These are phyloP conservation scores for Globisporangium orthogonon DNA, from an alignment of 352 stramenopile genomes.

Conservation along the genomic window DNA sequence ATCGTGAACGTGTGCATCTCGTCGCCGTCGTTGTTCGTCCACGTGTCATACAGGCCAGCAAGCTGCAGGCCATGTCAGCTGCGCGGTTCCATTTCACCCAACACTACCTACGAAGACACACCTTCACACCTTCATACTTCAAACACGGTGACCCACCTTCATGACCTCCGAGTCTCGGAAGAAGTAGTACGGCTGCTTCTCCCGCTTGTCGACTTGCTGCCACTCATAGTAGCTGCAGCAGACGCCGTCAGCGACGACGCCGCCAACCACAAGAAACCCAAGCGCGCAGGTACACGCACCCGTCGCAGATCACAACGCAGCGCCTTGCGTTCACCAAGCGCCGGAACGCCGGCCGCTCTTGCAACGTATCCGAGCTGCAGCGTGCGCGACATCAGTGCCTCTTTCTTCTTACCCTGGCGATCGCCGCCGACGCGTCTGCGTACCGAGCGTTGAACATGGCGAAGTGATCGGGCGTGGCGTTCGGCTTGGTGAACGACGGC, in stretches of 20 bases:
- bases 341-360: slow-evolving; percentile 66
- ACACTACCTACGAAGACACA: too few relatives aligned
- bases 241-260: background rate
- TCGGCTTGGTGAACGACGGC: slow-evolving; percentile 76
- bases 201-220: slow-evolving; percentile 79
- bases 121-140: too few relatives aligned
- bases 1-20: slow-evolving; percentile 83
- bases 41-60: slow-evolving; percentile 84
- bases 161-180: slow-evolving; percentile 34
- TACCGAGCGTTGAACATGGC: slow-evolving; percentile 86
- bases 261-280: background rate
- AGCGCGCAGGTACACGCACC: slow-evolving; percentile 16
- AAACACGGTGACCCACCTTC: slow-evolving; percentile 28
- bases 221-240: slow-evolving; percentile 84
- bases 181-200: slow-evolving; percentile 90
- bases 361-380: slow-evolving; percentile 57
- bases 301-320: slow-evolving; percentile 83
- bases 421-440: background rate
- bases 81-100: background rate
- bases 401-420: background rate
- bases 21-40: slow-evolving; percentile 56
- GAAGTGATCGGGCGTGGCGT: slow-evolving; percentile 73
- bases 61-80: slow-evolving; percentile 32
- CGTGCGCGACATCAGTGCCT: background rate
- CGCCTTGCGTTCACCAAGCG: slow-evolving; percentile 63